Conservation (phyloP, 306 rosid genomes). For the Betula pendula region DNA sequence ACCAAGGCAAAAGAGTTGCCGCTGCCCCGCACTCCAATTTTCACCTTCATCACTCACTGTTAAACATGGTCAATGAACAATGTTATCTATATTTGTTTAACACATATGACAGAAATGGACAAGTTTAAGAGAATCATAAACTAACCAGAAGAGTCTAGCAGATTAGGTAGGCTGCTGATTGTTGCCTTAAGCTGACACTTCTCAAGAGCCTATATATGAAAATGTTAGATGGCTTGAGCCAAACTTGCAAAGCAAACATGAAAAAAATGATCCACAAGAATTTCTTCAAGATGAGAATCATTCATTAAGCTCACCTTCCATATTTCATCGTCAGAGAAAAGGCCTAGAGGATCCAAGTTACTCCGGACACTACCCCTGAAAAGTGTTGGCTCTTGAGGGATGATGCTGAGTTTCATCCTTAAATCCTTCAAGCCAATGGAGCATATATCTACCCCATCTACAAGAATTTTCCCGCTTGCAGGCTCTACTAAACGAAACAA, state of each 20-base stretch:
- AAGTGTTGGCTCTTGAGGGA: constrained; percentile 88
- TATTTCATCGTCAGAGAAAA: constrained; percentile 71
- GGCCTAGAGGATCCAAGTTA: constrained; percentile 80
- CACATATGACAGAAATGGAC: background rate
- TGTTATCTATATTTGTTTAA: background rate
- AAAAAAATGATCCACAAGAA: background rate
- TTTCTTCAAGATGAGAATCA: constrained; percentile 1
- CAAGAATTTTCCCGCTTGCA: constrained; percentile 47
- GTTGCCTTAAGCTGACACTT: constrained; percentile 55
- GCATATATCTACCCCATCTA: constrained; percentile 66
- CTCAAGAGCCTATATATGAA: constrained; percentile 43
- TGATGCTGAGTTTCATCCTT: constrained; percentile 69
- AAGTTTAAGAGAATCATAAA: background rate
- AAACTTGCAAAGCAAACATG: no score
- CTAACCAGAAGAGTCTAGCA: constrained; percentile 53
- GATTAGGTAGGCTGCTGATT: constrained; percentile 42
- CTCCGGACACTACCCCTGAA: constrained; percentile 73
- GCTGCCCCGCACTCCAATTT: constrained; percentile 70
- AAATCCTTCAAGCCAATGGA: constrained; percentile 74
- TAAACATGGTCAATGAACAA: background rate
- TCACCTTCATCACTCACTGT: constrained; percentile 66
- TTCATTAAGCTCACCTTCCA: constrained; percentile 56
- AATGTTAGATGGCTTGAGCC: no score
- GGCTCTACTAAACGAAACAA: constrained; percentile 84
- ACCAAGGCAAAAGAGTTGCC: constrained; percentile 63